Conservation (phyloP, 2,329 filamentous ascomycete genomes). For the Zalaria sp. region DNA sequence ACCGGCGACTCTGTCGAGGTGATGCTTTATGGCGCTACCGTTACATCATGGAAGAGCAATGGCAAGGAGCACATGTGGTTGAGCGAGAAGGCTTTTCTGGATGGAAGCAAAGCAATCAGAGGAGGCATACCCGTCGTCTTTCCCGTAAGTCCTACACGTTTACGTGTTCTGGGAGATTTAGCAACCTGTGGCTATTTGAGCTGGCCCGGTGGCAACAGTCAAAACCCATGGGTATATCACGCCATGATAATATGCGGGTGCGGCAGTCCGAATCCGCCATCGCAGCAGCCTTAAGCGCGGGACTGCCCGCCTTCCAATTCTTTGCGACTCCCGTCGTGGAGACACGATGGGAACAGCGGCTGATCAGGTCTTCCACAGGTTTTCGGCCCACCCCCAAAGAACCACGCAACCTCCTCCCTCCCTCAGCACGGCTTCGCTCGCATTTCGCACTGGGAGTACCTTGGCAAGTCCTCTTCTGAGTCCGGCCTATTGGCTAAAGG, state of each 20-base stretch:
- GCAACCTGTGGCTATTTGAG: too few species aligned
- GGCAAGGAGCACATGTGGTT: constrained; percentile 73
- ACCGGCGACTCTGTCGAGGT: constrained; percentile 78
- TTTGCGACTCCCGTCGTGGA: background rate
- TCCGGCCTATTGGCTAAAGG: constrained; percentile 24
- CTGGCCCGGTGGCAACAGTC: too few species aligned
- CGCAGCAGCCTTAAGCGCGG: too few species aligned
- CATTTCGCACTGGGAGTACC: constrained; percentile 79
- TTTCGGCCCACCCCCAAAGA: constrained; percentile 69
- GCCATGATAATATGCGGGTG: too few species aligned
- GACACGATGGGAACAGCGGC: constrained; percentile 1
- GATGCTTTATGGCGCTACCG: constrained; percentile 81
- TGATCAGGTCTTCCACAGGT: constrained; percentile 40
- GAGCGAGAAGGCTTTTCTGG: constrained; percentile 62
- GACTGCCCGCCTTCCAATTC: too few species aligned
- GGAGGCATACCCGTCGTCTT: constrained; percentile 90
- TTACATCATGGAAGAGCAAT: constrained; percentile 83
- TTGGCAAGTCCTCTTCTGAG: constrained; percentile 73
- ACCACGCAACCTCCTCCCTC: constrained; percentile 63
- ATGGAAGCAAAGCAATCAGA: constrained; percentile 78
- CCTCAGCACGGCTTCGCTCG: constrained; percentile 94
- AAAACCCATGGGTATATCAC: too few species aligned
- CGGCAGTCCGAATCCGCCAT: too few species aligned
- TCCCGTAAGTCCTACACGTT: constrained; percentile 46
- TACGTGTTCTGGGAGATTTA: too few species aligned